Evolutionary conservation across 2,329 filamentous ascomycete genomes (phyloP).

Genomic region (Chrysoporthe puriensis): DNA sequence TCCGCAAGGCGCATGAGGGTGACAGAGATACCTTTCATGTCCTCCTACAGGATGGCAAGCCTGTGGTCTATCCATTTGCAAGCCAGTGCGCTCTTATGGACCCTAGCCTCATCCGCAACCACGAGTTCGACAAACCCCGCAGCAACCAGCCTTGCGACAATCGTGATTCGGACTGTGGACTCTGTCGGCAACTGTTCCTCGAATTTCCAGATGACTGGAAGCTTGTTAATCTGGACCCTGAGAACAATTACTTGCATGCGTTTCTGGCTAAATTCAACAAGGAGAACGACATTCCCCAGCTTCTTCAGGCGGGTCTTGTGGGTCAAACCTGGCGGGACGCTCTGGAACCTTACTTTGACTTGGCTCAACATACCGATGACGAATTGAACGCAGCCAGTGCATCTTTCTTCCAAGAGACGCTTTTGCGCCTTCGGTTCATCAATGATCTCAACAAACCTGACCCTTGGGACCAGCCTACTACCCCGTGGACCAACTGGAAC

Average conservation of each 20-base stretch:
- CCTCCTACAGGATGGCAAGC: background rate
- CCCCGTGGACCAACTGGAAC: background rate
- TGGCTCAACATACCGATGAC: background rate
- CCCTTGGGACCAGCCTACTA: background rate
- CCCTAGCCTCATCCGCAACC: background rate
- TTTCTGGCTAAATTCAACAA: constrained; percentile 3
- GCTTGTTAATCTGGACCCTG: background rate
- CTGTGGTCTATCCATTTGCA: constrained; percentile 1
- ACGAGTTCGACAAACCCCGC: background rate
- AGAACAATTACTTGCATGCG: background rate
- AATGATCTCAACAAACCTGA: background rate
- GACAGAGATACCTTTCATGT: background rate
- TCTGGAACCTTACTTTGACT: background rate
- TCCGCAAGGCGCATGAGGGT: background rate
- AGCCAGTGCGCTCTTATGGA: background rate
- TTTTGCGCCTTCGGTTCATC: background rate
- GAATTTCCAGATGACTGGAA: background rate
- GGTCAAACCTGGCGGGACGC: background rate
- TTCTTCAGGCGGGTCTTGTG: background rate
- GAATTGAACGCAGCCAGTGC: background rate
- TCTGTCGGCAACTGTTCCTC: background rate
- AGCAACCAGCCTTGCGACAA: background rate
- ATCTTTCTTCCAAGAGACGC: background rate
- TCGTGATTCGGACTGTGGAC: background rate
- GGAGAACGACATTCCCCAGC: background rate